Evolutionary conservation across 1,284 basidiomycete species (phyloP), one percentile per base, ranked within the genome.

Genomic region (Trichosporon asahii): DNA sequence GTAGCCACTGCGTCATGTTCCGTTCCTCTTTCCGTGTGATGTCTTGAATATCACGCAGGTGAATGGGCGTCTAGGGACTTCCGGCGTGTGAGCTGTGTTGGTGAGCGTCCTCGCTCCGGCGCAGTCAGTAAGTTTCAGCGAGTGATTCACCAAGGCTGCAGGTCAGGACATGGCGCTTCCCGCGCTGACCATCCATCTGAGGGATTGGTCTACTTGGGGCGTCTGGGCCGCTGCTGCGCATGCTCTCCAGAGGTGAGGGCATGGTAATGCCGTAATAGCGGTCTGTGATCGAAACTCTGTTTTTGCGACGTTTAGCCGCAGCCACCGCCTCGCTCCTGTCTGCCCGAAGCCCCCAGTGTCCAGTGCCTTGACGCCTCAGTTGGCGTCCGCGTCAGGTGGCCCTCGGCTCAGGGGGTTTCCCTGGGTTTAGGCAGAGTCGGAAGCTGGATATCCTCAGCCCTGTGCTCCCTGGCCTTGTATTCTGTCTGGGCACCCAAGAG

Each of bases 141-240:
- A 53, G 49, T 53, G 49, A 53, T 53, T 53, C 49, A 53, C 49
- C 49, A 53, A 53, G 49, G 49, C 49, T 53, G 49, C 49, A 53
- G 11, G 49, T 23, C 49, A 25, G 23, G 23, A 53, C 6, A 11
- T 25, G 15, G 49, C 21, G 49, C 49, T 53, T 53, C 49, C 49
- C 49, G 49, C 21, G 21, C 23, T 46, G 18, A 53, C 7, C 11
- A 21, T 25, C 21, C 49, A n/a, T 25, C 9, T 37, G 18, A 21
- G 21, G 23, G 23, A 53, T 53, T 53, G 49, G n/a, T 21, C 49
- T 25, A 8, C 11, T 21, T 23, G 23, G 49, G 49, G 49, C 23
- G 5, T 25, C 23, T 25, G 23, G 49, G 49, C 49, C 21, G 49
- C 7, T 25, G 11, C 49, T 8, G 12, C 21, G 49, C 49, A 25